Percentiles rank a stretch among this genome's conserved stretches.
Conservation (phyloP, 805 yeast genomes). For the Wickerhamiella spandovensis region DNA sequence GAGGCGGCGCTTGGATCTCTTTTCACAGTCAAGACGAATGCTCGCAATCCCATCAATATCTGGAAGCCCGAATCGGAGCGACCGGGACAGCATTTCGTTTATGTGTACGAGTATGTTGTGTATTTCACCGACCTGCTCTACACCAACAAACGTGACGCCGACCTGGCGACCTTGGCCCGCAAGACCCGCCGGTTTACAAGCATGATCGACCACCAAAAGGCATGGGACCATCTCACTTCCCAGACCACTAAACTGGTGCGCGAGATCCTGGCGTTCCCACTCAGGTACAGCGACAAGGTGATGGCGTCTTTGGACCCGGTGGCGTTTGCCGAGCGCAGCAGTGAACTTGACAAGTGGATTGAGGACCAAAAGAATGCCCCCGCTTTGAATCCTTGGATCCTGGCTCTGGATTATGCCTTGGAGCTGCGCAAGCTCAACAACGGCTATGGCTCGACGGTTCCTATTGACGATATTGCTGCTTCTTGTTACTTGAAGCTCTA, state of each 20-base stretch:
- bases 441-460: slow-evolving; percentile 63
- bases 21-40: slow-evolving; percentile 47
- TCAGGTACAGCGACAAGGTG: slow-evolving; percentile 38
- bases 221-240: slow-evolving; percentile 54
- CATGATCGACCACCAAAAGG: slow-evolving; percentile 48
- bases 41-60: slow-evolving; percentile 62
- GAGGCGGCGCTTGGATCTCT: slow-evolving; percentile 48
- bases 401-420: slow-evolving; percentile 20
- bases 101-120: slow-evolving; percentile 53
- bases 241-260: slow-evolving; percentile 40
- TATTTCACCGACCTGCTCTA: slow-evolving; percentile 48
- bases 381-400: slow-evolving; percentile 9
- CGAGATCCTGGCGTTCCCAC: slow-evolving; percentile 30
- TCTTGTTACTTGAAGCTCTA: slow-evolving; percentile 37
- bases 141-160: slow-evolving; percentile 40
- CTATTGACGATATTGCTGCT: slow-evolving; percentile 62
- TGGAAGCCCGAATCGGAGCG: slow-evolving; percentile 91
- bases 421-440: slow-evolving; percentile 62
- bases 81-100: slow-evolving; percentile 85
- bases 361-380: slow-evolving; percentile 5
- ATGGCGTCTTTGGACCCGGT: slow-evolving; percentile 31
- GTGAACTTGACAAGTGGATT: slow-evolving; percentile 19
- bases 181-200: slow-evolving; percentile 70
- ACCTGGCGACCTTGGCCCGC: slow-evolving; percentile 47
- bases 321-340: slow-evolving; percentile 28